Evolutionary conservation across 2,329 filamentous ascomycete genomes (phyloP), one percentile per base, ranked within the genome.

Genomic region (Leptographium lundbergii): DNA sequence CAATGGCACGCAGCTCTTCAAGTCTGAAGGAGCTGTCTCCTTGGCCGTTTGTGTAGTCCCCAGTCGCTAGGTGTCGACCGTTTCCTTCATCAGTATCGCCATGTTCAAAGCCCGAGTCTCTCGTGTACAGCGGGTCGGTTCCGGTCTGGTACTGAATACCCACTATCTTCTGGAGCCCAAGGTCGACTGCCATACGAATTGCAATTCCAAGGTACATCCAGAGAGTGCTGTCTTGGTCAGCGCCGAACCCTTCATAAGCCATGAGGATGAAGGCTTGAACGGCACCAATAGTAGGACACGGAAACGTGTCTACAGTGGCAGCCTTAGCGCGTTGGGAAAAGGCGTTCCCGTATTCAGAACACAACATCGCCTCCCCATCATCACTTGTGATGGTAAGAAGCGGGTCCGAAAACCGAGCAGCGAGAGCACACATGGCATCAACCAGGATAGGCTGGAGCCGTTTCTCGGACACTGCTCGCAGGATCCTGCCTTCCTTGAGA

Each of bases 161-260:
- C 63, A 91, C 86, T 19, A 88, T 77, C 63, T 91, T 95, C 65
- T 92, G 88, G 63, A 95, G 77, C 0, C 91, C 90, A 11, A 95
- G 74, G 67, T 91, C 88, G 60, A 89, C 82, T 0, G 86, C 86
- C 84, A 91, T 88, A 5, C 90, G 85, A 61, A 95, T 95, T 0
- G 90, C 86, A 57, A 92, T 85, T 0, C 90, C 91, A 1, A 95
- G 77, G 67, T 95, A 95, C 89, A 95, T 95, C 90, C 91, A 96
- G 7, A 96, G 72, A 0, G 89, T 89, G 69, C 89, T 95, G 67
- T 95, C 91, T 65, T 91, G 88, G 64, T 89, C 89, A 13, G 88
- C 88, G 1, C 90, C 91, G 65, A 96, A 95, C 51, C 91, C 87
- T 64, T 95, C 89, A 67, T 95, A 95, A 0, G 89, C 90, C 72